Evolutionary conservation across 2,329 filamentous ascomycete species (phyloP).

Genomic region (Trichophyton equinum): DNA sequence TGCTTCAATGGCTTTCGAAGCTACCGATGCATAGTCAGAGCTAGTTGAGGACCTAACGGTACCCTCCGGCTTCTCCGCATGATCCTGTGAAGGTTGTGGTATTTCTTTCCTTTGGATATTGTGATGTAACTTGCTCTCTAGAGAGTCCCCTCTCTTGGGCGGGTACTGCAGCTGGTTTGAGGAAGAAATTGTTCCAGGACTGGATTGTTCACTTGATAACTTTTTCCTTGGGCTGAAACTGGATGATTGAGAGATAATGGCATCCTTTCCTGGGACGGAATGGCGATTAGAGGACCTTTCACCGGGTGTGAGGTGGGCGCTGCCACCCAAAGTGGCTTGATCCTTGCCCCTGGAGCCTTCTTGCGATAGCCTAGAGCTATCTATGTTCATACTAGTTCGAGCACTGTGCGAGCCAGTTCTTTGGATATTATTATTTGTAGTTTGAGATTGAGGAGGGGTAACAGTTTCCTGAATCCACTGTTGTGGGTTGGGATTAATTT

Average conservation of each 20-base stretch:
- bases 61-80: constrained; percentile 11
- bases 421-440: background rate
- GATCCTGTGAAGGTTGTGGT: constrained; percentile 16
- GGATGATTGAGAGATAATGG: background rate
- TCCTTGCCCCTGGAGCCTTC: background rate
- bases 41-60: constrained; percentile 3
- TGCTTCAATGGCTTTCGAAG: constrained; percentile 5
- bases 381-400: background rate
- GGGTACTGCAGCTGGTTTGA: constrained; percentile 23
- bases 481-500: constrained; percentile 38
- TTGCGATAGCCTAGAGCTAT: background rate
- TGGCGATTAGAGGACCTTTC: constrained; percentile 16
- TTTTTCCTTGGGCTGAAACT: background rate
- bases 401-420: background rate
- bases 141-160: constrained; percentile 50
- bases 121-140: constrained; percentile 38
- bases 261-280: constrained; percentile 12
- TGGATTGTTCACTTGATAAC: background rate
- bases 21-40: background rate
- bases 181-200: constrained; percentile 2
- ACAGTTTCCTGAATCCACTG: constrained; percentile 21
- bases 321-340: background rate
- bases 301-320: background rate
- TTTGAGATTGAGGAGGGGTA: constrained; percentile 7
- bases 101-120: constrained; percentile 55